phyloP scores from a whole-genome alignment of 257 asterid genomes.

The Petunia secreta region DNA sequence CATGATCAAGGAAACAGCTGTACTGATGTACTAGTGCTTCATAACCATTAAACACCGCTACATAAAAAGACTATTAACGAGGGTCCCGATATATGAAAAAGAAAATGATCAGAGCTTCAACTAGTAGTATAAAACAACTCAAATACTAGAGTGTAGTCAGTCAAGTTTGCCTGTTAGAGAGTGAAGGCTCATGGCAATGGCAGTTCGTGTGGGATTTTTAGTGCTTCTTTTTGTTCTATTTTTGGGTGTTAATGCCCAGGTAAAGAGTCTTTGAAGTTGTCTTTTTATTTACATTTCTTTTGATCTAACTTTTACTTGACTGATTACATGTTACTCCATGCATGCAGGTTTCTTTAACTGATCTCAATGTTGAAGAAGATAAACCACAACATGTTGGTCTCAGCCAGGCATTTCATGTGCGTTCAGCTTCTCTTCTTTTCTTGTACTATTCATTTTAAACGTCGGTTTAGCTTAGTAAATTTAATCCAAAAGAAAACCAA shows the following conservation, averaged over 20 bases:
- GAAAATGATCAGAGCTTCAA: not conserved
- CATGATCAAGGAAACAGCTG: not conserved
- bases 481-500: too few species aligned
- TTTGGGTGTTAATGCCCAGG: not conserved
- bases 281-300: too few species aligned
- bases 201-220: not conserved
- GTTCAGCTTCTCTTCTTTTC: not conserved
- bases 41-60: not conserved
- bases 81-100: not conserved
- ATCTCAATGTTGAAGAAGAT: slow-evolving; percentile 41
- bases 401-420: slow-evolving; percentile 48
- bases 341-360: slow-evolving; percentile 44
- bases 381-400: slow-evolving; percentile 23
- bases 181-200: not conserved
- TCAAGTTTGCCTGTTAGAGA: too few species aligned
- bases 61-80: not conserved
- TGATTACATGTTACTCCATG: not conserved
- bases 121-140: not conserved
- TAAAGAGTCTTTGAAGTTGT: not conserved
- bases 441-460: not conserved
- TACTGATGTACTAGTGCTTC: not conserved
- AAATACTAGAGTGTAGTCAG: too few species aligned
- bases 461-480: not conserved
- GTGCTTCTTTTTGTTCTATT: not conserved
- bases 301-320: too few species aligned